Evolutionary conservation across 495 filamentous ascomycete genomes (phyloP).

Genomic region (Amphirosellinia nigrospora): DNA sequence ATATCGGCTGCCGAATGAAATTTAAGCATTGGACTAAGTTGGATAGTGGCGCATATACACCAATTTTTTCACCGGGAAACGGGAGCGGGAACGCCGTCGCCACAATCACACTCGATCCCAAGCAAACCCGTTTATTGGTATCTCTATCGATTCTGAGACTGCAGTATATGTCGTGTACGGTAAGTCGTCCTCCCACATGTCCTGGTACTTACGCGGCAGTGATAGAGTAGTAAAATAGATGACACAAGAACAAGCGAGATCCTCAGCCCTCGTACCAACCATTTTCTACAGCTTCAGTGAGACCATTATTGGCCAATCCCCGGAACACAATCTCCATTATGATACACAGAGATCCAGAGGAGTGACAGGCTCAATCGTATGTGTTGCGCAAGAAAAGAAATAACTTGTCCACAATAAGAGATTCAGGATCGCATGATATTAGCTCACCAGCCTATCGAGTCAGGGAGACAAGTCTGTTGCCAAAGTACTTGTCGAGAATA

Average conservation of each 20-base stretch:
- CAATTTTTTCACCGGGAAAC: background rate
- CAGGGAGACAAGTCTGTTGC: background rate
- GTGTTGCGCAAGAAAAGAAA: background rate
- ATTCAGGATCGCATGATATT: background rate
- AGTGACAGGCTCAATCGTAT: background rate
- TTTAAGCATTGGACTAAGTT: background rate
- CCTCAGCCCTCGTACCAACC: background rate
- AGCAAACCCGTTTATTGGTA: background rate
- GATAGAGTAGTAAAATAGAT: background rate
- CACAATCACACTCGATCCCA: background rate
- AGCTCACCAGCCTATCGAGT: background rate
- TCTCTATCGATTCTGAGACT: background rate
- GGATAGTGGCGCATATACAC: background rate
- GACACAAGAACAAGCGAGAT: background rate
- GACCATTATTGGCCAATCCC: conserved; percentile 5
- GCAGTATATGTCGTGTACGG: background rate
- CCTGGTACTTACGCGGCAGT: background rate
- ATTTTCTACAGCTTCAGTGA: conserved; percentile 1
- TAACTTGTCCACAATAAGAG: background rate
- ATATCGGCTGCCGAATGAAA: no score
- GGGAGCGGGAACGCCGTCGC: background rate
- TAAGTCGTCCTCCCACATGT: background rate
- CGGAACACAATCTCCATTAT: background rate
- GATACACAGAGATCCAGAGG: conserved; percentile 4
- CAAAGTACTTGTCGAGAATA: background rate